Conservation (phyloP, 441 rosid genomes). For the Jatropha multifida region DNA sequence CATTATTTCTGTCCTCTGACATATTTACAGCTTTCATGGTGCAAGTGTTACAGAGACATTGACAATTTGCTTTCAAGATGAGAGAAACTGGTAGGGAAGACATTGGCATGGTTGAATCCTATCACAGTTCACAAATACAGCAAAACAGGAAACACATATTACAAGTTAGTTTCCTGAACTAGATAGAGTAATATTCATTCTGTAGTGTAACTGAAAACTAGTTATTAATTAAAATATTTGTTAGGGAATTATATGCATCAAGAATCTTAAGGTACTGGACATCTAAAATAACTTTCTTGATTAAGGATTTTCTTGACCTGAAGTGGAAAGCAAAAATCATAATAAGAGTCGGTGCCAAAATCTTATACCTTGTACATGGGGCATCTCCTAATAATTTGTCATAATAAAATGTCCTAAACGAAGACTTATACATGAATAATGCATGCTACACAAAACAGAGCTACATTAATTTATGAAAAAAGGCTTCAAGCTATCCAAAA, state of each 20-base stretch:
- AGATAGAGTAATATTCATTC: neutral
- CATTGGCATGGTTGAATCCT: neutral
- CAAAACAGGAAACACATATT: neutral
- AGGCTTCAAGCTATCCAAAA: neutral
- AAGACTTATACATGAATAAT: neutral
- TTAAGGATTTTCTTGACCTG: neutral
- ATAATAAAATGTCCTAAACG: neutral
- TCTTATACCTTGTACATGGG: neutral
- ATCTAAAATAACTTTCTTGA: neutral
- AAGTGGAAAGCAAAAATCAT: neutral
- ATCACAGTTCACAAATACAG: neutral
- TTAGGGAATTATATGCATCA: neutral
- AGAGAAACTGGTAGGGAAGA: constrained; percentile 9
- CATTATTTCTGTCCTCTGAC: constrained; percentile 4
- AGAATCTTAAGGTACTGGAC: neutral
- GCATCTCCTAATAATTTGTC: neutral
- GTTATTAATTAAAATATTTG: neutral
- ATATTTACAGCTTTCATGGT: constrained; percentile 7
- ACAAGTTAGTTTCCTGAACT: neutral
- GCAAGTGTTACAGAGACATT: constrained; percentile 5
- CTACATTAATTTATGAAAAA: neutral
- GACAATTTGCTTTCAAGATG: constrained; percentile 7
- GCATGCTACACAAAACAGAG: neutral
- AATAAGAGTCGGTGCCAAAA: neutral
- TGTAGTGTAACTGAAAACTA: neutral